Percentiles rank a stretch among this genome's conserved stretches.
Conservation (phyloP, 2,329 filamentous ascomycete species). For the Colletotrichum melonis region DNA sequence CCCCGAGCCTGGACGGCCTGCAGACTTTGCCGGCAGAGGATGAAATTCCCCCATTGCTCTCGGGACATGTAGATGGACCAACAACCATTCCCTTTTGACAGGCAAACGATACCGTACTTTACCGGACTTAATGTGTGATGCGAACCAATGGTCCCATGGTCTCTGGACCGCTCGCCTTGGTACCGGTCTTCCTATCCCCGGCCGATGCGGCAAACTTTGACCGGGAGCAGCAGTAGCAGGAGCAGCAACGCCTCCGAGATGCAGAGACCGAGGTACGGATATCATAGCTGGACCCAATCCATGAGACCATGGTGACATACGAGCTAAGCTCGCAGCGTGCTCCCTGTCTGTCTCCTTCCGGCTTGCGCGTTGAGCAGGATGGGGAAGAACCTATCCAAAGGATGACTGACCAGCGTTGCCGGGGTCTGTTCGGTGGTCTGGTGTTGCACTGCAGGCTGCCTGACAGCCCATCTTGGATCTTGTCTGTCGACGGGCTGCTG, state of each 20-base stretch:
- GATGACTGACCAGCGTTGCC: not conserved
- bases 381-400: not conserved
- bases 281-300: not conserved
- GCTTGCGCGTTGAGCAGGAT: not conserved
- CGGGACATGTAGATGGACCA: not conserved
- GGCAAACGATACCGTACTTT: not conserved
- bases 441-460: conserved; percentile 17
- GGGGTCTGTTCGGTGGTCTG: conserved; percentile 4
- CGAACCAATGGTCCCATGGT: not conserved
- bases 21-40: not conserved
- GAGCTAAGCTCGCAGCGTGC: conserved; percentile 21
- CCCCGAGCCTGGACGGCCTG: not conserved
- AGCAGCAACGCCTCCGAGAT: not conserved
- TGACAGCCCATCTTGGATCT: conserved; percentile 12
- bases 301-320: not conserved
- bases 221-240: not conserved
- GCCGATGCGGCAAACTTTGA: conserved; percentile 14
- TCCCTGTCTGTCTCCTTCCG: conserved; percentile 3
- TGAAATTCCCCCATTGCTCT: not conserved
- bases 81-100: not conserved
- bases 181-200: conserved; percentile 7
- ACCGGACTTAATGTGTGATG: not conserved
- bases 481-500: not conserved
- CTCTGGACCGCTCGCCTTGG: not conserved
- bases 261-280: conserved; percentile 5